Percentiles rank a stretch among this genome's conserved stretches.
phyloP scores from a whole-genome alignment of 2,329 filamentous ascomycete genomes.

The Exophiala phaeomuriformis region DNA sequence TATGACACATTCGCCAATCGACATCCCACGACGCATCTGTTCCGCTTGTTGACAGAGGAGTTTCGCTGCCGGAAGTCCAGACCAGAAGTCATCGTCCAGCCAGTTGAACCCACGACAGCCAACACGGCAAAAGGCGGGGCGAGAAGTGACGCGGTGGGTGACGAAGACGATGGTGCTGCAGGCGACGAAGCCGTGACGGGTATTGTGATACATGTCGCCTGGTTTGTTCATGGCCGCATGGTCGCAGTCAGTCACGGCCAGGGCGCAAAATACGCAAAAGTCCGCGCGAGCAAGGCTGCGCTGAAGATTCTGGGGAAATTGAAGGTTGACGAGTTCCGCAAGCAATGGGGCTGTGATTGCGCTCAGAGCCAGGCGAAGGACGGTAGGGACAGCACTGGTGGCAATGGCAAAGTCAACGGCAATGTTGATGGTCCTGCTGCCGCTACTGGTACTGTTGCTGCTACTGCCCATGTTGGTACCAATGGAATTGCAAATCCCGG shows the following conservation, averaged over 20 bases:
- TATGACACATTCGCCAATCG: constrained; percentile 83
- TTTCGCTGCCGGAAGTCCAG: constrained; percentile 58
- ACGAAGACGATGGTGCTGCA: constrained; percentile 41
- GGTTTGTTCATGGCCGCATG: constrained; percentile 67
- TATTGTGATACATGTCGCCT: constrained; percentile 30
- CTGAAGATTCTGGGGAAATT: constrained; percentile 43
- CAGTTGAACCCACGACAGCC: neutral
- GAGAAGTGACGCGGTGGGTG: constrained; percentile 32
- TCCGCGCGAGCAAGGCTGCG: constrained; percentile 42
- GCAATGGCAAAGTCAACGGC: too few relatives aligned
- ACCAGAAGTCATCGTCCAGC: constrained; percentile 34
- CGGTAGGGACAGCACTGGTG: too few relatives aligned
- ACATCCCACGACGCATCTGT: constrained; percentile 71
- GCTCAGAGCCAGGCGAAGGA: constrained; percentile 2
- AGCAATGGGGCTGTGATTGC: constrained; percentile 44
- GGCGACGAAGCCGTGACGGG: constrained; percentile 48
- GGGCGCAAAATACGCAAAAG: constrained; percentile 66
- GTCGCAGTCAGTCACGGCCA: constrained; percentile 55
- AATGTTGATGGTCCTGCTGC: too few relatives aligned
- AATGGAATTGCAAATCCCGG: too few relatives aligned
- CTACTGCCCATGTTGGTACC: too few relatives aligned
- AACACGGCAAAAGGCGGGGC: neutral
- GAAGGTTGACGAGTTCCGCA: constrained; percentile 52
- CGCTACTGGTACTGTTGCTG: too few relatives aligned
- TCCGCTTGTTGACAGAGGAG: constrained; percentile 54